These are phyloP conservation scores for Lithospermum erythrorhizon DNA, from an alignment of 257 asterid genomes.

Conservation along the genomic window DNA sequence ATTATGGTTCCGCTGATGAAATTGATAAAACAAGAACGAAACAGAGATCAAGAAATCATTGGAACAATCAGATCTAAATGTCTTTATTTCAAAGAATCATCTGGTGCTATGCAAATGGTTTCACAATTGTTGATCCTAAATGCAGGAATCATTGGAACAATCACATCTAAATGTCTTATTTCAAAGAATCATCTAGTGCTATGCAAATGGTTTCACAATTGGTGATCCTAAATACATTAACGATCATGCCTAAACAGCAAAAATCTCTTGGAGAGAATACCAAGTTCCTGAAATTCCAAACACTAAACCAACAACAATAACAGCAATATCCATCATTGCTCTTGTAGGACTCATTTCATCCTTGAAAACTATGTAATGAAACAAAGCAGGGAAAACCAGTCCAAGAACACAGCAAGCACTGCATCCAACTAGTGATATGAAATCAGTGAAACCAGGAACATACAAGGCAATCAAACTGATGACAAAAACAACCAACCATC, in stretches of 20 bases:
- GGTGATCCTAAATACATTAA: too few relatives aligned
- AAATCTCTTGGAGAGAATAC: constrained; percentile 8
- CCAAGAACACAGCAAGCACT: constrained; percentile 18
- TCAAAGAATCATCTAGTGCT: too few relatives aligned
- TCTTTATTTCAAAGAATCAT: too few relatives aligned
- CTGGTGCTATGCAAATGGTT: too few relatives aligned
- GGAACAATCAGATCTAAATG: too few relatives aligned
- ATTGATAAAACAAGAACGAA: too few relatives aligned
- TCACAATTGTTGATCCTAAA: too few relatives aligned
- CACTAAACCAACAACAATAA: constrained; percentile 9
- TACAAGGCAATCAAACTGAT: constrained; percentile 13
- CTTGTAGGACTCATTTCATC: constrained; percentile 10
- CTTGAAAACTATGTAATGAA: constrained; percentile 16
- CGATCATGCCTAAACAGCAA: background rate
- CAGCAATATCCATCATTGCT: constrained; percentile 8
- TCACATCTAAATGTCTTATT: too few relatives aligned
- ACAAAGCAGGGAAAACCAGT: constrained; percentile 19
- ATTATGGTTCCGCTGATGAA: too few relatives aligned
- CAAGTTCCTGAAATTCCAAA: constrained; percentile 3
- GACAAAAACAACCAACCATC: constrained; percentile 17
- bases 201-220: too few relatives aligned
- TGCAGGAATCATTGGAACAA: too few relatives aligned
- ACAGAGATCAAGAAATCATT: too few relatives aligned
- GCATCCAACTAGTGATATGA: constrained; percentile 21
- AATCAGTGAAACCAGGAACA: constrained; percentile 21